A percentile compares a stretch with the other conserved stretches of the same genome.
phyloP scores from a whole-genome alignment of 2,329 filamentous ascomycete species.

The Cladosporium austrohemisphaericum region DNA sequence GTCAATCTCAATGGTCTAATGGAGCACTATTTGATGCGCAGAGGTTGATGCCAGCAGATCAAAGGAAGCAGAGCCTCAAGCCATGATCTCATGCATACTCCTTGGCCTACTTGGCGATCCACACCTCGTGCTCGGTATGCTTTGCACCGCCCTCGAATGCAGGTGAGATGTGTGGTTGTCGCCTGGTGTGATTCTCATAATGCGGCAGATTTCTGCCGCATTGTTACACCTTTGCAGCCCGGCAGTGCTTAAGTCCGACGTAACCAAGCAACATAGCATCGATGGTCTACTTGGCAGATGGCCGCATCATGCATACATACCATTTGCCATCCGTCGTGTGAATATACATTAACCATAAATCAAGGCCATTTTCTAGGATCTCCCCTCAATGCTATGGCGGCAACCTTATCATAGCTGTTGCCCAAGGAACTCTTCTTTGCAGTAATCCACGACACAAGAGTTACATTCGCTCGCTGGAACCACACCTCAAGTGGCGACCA shows the following conservation, averaged over 20 bases:
- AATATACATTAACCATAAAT: no score
- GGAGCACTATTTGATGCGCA: no score
- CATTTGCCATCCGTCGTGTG: no score
- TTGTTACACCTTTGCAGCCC: neutral
- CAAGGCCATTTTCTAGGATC: neutral
- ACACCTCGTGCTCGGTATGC: constrained; percentile 6
- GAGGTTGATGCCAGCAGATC: no score
- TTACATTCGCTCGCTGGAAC: neutral
- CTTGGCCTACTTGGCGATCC: constrained; percentile 15
- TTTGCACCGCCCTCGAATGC: constrained; percentile 6
- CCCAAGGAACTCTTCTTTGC: no score
- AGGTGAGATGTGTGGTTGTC: neutral
- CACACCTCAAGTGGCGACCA: no score
- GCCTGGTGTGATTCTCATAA: neutral
- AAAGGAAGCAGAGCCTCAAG: neutral
- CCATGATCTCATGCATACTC: constrained; percentile 12
- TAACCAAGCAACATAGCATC: neutral
- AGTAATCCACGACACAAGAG: no score
- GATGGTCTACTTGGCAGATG: neutral
- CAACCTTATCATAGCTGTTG: no score
- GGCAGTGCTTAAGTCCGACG: no score
- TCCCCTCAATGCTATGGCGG: no score
- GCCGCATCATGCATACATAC: no score
- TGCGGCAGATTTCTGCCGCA: constrained; percentile 1
- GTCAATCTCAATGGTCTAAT: no score